These are phyloP conservation scores for Clonostachys rhizophaga DNA, from an alignment of 2,329 filamentous ascomycete species.

Conservation along the genomic window DNA sequence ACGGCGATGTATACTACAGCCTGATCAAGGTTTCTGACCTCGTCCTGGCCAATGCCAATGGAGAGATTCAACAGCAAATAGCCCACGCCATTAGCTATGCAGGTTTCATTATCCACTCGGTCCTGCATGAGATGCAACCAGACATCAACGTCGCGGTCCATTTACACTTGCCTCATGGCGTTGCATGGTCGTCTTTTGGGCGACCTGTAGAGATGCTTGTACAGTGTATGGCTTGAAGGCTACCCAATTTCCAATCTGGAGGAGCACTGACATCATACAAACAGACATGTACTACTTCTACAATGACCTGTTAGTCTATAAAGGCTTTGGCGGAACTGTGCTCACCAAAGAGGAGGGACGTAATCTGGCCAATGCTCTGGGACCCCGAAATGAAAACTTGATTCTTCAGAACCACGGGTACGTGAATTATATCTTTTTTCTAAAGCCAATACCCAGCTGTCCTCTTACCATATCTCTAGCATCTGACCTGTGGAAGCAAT, in stretches of 20 bases:
- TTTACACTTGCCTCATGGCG: conserved; percentile 58
- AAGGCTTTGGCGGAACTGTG: conserved; percentile 43
- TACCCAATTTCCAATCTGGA: neutral
- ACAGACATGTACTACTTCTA: conserved; percentile 50
- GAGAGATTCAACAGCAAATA: conserved; percentile 54
- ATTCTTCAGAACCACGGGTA: conserved; percentile 66
- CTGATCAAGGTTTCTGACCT: conserved; percentile 61
- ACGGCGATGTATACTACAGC: conserved; percentile 36
- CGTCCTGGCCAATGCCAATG: conserved; percentile 56
- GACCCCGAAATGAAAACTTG: conserved; percentile 48
- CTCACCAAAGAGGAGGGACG: conserved; percentile 59
- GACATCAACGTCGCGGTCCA: conserved; percentile 66
- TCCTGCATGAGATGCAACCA: conserved; percentile 60
- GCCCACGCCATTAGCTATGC: conserved; percentile 63
- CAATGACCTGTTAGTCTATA: conserved; percentile 61
- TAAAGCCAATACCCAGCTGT: neutral
- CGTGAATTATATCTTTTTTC: neutral
- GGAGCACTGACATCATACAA: neutral
- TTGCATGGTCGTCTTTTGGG: conserved; percentile 63
- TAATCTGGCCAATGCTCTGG: conserved; percentile 58
- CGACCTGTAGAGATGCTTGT: conserved; percentile 64
- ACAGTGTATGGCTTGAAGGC: conserved; percentile 41
- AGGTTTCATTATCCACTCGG: conserved; percentile 63
- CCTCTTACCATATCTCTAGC: neutral
- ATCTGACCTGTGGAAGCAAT: conserved; percentile 63